Evolutionary conservation across 495 filamentous ascomycete species (phyloP), one percentile per base, ranked within the genome.

Genomic region (Penicillium fimorum): DNA sequence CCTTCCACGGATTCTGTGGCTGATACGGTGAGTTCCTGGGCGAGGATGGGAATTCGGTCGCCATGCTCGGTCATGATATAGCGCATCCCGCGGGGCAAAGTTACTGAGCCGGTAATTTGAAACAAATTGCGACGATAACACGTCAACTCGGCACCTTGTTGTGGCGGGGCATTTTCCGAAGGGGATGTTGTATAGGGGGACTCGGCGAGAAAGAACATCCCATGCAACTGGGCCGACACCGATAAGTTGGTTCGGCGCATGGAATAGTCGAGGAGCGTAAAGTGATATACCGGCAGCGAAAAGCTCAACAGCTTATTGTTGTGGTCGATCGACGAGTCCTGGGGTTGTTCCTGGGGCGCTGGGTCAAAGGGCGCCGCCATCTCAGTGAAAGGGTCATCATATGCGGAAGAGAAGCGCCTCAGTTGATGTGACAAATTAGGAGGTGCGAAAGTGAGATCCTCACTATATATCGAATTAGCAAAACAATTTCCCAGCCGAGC

Each of bases 161-260:
- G 74, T 1, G 91, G 88, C 8, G 87, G 77, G 38, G 80, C 74
- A 47, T 81, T 80, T 45, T 84, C 83, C 58, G 90, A 85, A 52
- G 80, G 82, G 30, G 82, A 77, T 38, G 81, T 80, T 24, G 89
- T 83, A 70, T 81, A 83, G 13, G 90, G 87, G 58, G 92, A 75
- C 74, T 96, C 92, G 47, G 92, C 91, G 6, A 96, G 82, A 64
- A 94, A 96, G 75, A 96, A 96, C 90, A 95, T 96, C 75, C 92
- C 92, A 66, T 94, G 90, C 30, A 96, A 74, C 70, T 95, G 92
- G 42, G 90, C 91, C 9, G 87, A 83, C 67, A 96, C 84, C 32
- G 81, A 80, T 22, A 91, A 67, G 6, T 76, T 77, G 7, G 79
- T 74, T 64, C 82, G 70, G 50, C 83, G 79, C 69, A 83, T 77